These are phyloP conservation scores for Aspergillus cavernicola DNA, from an alignment of 495 filamentous ascomycete species.

Conservation along the genomic window DNA sequence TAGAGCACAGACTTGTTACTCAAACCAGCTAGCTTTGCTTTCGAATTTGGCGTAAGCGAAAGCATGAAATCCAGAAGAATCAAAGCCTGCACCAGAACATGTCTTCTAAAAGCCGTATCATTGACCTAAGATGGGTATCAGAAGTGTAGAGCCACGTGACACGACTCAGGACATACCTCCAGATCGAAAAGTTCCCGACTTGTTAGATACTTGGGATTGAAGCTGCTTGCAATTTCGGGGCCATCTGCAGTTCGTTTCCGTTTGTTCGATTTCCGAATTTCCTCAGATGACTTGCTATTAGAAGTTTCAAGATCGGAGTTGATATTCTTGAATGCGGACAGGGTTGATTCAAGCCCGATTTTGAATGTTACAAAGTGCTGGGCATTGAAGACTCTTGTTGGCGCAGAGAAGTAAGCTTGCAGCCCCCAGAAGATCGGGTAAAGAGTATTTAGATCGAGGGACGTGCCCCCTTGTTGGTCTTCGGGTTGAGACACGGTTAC, in stretches of 20 bases:
- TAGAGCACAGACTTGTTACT: conserved; percentile 89
- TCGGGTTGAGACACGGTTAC: conserved; percentile 49
- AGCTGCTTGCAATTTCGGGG: conserved; percentile 65
- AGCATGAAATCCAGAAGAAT: conserved; percentile 92
- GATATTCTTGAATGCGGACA: conserved; percentile 73
- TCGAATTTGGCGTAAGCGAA: conserved; percentile 77
- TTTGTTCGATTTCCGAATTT: conserved; percentile 61
- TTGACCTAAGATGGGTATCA: conserved; percentile 56
- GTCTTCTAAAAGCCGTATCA: conserved; percentile 87
- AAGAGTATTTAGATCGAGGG: conserved; percentile 63
- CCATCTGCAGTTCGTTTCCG: conserved; percentile 62
- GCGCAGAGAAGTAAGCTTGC: conserved; percentile 87
- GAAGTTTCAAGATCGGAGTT: conserved; percentile 60
- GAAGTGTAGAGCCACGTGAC: background rate
- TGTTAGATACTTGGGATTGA: conserved; percentile 96
- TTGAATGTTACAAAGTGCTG: conserved; percentile 74
- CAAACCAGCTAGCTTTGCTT: conserved; percentile 66
- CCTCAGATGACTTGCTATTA: conserved; percentile 53
- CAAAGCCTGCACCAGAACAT: conserved; percentile 90
- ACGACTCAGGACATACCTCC: conserved; percentile 56
- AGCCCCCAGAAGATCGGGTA: conserved; percentile 95
- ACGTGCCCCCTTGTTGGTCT: conserved; percentile 36
- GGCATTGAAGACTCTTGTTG: conserved; percentile 70
- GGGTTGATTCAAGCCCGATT: conserved; percentile 67
- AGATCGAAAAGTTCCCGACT: conserved; percentile 92